phyloP scores from a whole-genome alignment of 75 land plant genomes.

The Picea glauca region DNA sequence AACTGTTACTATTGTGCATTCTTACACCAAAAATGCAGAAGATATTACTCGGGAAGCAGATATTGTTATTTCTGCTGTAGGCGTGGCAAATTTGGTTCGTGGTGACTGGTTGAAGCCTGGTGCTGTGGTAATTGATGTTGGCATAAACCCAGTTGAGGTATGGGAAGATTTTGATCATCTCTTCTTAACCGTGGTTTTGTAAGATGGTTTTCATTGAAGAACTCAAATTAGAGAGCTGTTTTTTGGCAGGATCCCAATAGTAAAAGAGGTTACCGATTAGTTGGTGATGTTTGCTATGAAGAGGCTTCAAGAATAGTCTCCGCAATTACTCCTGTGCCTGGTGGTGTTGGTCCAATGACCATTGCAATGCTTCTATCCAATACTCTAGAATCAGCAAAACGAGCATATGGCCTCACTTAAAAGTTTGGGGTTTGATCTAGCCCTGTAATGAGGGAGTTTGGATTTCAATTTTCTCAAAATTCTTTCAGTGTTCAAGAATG shows the following conservation, averaged over 20 bases:
- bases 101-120: constrained; percentile 85
- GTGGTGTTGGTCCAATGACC: constrained; percentile 95
- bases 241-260: constrained; percentile 50
- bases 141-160: constrained; percentile 79
- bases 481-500: no score
- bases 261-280: constrained; percentile 71
- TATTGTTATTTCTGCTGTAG: constrained; percentile 73
- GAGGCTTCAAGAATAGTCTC: constrained; percentile 69
- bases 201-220: not conserved
- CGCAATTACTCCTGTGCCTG: constrained; percentile 87
- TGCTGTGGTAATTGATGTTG: constrained; percentile 89
- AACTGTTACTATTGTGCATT: constrained; percentile 68
- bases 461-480: no score
- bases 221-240: not conserved
- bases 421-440: no score
- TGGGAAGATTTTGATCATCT: not conserved
- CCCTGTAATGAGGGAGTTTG: no score
- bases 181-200: not conserved
- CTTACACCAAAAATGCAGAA: constrained; percentile 58
- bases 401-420: constrained; percentile 27
- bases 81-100: constrained; percentile 66
- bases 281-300: constrained; percentile 85
- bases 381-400: constrained; percentile 78
- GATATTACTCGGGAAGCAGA: constrained; percentile 71
- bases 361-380: constrained; percentile 88